These are phyloP conservation scores for Kodamaea fukazawae DNA, from an alignment of 805 yeast genomes.

Conservation along the genomic window DNA sequence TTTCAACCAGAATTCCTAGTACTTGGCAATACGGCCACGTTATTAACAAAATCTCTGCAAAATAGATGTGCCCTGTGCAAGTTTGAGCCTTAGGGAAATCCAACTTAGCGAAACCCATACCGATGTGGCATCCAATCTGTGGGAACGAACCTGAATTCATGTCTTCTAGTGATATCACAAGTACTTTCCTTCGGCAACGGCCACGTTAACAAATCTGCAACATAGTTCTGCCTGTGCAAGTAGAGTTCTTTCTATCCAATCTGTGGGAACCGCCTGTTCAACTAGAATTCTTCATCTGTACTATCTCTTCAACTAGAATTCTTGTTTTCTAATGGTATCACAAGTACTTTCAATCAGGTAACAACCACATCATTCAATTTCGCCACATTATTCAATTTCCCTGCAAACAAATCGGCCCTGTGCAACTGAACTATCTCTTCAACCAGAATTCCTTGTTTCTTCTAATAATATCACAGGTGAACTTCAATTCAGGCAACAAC, in stretches of 20 bases:
- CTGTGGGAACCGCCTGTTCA: no score
- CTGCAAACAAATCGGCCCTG: background rate
- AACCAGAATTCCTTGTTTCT: slow-evolving; percentile 60
- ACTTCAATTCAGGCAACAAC: slow-evolving; percentile 59
- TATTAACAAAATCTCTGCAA: no score
- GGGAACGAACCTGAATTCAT: no score
- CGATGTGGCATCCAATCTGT: no score
- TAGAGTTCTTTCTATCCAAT: no score
- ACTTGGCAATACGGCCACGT: no score
- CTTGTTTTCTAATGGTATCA: background rate
- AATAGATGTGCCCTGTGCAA: no score
- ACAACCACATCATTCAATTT: background rate
- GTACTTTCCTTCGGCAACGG: background rate
- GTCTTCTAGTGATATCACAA: background rate
- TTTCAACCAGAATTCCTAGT: no score
- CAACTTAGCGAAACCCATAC: no score
- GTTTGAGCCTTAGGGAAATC: no score
- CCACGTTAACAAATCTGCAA: background rate
- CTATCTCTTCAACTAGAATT: slow-evolving; percentile 2
- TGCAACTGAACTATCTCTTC: slow-evolving; percentile 1
- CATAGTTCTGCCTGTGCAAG: background rate
- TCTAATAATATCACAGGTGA: slow-evolving; percentile 51
- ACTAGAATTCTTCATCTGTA: no score
- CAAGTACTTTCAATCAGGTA: background rate
- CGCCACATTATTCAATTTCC: slow-evolving; percentile 25